Evolutionary conservation across 2,329 filamentous ascomycete genomes (phyloP).

Genomic region (Botryotinia globosa): DNA sequence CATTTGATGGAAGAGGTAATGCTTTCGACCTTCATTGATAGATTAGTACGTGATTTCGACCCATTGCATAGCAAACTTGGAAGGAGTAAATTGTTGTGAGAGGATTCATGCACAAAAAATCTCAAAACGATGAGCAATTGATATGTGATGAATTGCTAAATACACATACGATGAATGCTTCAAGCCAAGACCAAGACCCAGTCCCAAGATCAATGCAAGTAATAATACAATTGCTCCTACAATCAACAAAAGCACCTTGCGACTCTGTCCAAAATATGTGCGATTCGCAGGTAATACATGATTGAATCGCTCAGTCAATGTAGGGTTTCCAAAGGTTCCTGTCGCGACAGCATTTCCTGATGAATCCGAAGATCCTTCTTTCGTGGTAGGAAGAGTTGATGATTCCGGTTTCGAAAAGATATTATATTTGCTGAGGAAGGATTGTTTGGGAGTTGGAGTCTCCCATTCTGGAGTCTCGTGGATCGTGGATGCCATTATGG

Average conservation of each 20-base stretch:
- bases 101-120: not conserved
- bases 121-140: conserved; percentile 17
- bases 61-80: conserved; percentile 15
- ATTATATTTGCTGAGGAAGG: conserved; percentile 26
- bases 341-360: not conserved
- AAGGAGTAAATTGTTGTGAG: not conserved
- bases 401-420: conserved; percentile 15
- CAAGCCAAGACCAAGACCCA: conserved; percentile 38
- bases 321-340: not conserved
- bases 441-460: conserved; percentile 21
- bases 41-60: not conserved
- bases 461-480: conserved; percentile 35
- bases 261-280: conserved; percentile 26
- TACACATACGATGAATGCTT: conserved; percentile 26
- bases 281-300: conserved; percentile 19
- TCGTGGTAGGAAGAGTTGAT: conserved; percentile 13
- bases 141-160: conserved; percentile 24
- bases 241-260: conserved; percentile 23
- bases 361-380: conserved; percentile 13
- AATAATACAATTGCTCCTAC: conserved; percentile 26
- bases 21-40: conserved; percentile 36
- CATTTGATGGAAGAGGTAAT: conserved; percentile 51
- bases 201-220: conserved; percentile 38
- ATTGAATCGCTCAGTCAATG: conserved; percentile 3
- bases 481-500: conserved; percentile 22